phyloP scores from a whole-genome alignment of 2,329 filamentous ascomycete genomes.

The Rosellinia necatrix region DNA sequence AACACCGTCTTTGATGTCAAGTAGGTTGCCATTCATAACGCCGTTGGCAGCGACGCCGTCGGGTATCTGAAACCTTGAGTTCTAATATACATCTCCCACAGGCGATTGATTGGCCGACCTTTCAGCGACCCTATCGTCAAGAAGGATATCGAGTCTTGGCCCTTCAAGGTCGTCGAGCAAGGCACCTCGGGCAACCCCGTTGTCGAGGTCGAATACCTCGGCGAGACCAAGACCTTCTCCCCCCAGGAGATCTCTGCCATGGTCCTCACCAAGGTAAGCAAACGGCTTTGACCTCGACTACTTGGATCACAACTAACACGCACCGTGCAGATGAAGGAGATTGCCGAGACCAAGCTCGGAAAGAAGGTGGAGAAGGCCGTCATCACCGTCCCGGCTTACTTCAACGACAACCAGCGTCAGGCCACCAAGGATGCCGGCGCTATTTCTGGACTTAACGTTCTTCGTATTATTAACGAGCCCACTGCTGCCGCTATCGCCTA shows the following conservation, averaged over 20 bases:
- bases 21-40: constrained; percentile 58
- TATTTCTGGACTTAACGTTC: constrained; percentile 95
- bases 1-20: constrained; percentile 99
- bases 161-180: constrained; percentile 96
- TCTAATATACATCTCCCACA: constrained; percentile 43
- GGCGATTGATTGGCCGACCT: constrained; percentile 95
- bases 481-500: constrained; percentile 98
- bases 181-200: constrained; percentile 73
- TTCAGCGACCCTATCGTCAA: constrained; percentile 96
- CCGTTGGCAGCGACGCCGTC: neutral
- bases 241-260: constrained; percentile 99
- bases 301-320: constrained; percentile 26
- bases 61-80: too few species aligned
- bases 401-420: constrained; percentile 99
- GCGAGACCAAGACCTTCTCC: constrained; percentile 93
- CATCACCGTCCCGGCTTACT: constrained; percentile 98
- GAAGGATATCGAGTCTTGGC: constrained; percentile 99
- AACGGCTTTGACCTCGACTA: neutral
- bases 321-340: constrained; percentile 87
- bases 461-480: constrained; percentile 99
- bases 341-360: constrained; percentile 96
- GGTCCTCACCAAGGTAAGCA: constrained; percentile 89
- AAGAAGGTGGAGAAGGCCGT: constrained; percentile 99
- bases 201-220: constrained; percentile 94
- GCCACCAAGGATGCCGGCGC: constrained; percentile 99